Conservation (phyloP, 108 stramenopile species). For the Cyclostephanos tholiformis region DNA sequence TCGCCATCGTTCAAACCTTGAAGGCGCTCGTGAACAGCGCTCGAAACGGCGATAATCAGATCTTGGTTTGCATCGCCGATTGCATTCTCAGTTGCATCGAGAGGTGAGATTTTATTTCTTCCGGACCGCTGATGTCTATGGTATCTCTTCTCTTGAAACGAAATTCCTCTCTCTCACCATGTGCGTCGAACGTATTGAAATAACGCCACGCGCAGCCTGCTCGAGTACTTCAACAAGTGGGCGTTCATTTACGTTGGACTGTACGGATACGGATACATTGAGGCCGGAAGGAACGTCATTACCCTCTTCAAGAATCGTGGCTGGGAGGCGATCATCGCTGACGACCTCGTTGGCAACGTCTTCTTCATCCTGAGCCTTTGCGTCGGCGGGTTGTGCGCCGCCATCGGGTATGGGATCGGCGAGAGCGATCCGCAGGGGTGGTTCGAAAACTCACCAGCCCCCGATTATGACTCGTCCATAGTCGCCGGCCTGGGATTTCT, state of each 20-base stretch:
- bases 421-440: constrained; percentile 5
- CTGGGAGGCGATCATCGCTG: constrained; percentile 92
- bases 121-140: no score
- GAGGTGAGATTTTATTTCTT: constrained; percentile 20
- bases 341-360: constrained; percentile 83
- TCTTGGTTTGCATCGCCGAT: constrained; percentile 65
- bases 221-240: constrained; percentile 89
- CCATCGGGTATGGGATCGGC: constrained; percentile 24
- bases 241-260: constrained; percentile 90
- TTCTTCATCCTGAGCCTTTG: constrained; percentile 63
- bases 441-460: constrained; percentile 17
- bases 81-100: constrained; percentile 71
- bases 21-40: constrained; percentile 60
- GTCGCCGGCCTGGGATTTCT: constrained; percentile 63
- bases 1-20: constrained; percentile 79
- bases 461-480: neutral
- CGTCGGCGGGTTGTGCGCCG: constrained; percentile 54
- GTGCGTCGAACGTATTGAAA: constrained; percentile 30
- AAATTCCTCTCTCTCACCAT: no score
- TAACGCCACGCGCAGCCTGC: constrained; percentile 50
- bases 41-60: constrained; percentile 51
- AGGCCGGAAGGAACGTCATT: constrained; percentile 84
- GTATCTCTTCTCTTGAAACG: no score
- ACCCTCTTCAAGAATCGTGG: constrained; percentile 86
- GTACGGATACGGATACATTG: constrained; percentile 79